phyloP scores from a whole-genome alignment of 2,329 filamentous ascomycete genomes.

The Penicillium sp. region DNA sequence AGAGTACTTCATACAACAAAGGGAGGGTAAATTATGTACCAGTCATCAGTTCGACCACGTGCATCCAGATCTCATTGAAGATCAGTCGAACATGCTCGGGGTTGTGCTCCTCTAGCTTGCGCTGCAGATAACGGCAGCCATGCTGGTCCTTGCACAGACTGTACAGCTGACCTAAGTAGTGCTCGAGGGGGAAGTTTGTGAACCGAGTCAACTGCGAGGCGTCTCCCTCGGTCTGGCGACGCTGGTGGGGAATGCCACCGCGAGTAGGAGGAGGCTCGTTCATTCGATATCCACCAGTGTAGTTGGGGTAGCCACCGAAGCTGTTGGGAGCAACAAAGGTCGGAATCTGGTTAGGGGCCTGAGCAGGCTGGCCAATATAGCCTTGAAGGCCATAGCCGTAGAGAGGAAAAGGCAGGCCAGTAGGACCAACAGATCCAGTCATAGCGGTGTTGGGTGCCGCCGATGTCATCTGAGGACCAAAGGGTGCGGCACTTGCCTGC shows the following conservation, averaged over 20 bases:
- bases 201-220: constrained; percentile 66
- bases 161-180: constrained; percentile 78
- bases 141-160: constrained; percentile 95
- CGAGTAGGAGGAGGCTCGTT: constrained; percentile 73
- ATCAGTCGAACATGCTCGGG: constrained; percentile 84
- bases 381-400: constrained; percentile 51
- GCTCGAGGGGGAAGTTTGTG: constrained; percentile 74
- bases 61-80: constrained; percentile 85
- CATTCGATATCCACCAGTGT: constrained; percentile 50
- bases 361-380: constrained; percentile 50
- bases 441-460: constrained; percentile 29
- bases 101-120: constrained; percentile 88
- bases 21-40: constrained; percentile 36
- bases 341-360: constrained; percentile 32
- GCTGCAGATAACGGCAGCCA: constrained; percentile 92
- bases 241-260: constrained; percentile 61
- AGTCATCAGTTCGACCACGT: constrained; percentile 97
- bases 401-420: constrained; percentile 37
- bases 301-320: constrained; percentile 50
- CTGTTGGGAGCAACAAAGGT: constrained; percentile 53
- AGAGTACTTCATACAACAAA: background rate
- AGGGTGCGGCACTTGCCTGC: constrained; percentile 73
- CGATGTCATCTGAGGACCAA: constrained; percentile 59
- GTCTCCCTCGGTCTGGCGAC: constrained; percentile 47
- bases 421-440: constrained; percentile 26